Evolutionary conservation across 805 yeast species (phyloP), one percentile per base, ranked within the genome.

Genomic region (Tanozyma kutaoensis): DNA sequence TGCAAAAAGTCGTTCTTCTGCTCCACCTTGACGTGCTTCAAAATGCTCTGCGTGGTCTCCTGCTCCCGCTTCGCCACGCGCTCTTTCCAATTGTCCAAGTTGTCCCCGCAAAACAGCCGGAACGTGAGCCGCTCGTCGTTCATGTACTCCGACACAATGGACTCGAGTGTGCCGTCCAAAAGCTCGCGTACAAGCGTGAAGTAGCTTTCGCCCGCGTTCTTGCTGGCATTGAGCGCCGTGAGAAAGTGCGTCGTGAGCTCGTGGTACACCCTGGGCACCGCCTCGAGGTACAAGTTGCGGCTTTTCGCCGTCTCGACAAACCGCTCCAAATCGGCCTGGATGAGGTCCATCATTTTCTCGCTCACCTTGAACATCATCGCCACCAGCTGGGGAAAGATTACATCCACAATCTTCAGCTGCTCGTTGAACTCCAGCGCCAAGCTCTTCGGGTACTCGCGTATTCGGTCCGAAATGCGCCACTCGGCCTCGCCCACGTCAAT

Each of bases 1-100:
- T 73, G 55, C 30, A 77, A 57, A 28, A 77, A 64, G 38, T 76
- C 82, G 39, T 58, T 59, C 32, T 70, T 69, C 9, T 72, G 39
- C 33, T 59, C 64, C 8, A 46, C 66, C 33, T 55, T 51, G 17
- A 7, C 75, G 27, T 63, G 62, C 36, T 65, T 61, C 46, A 66
- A 51, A 19, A 72, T 56, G 24, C 48, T 53, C 23, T 57, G 51
- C 13, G 67, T 67, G 0, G 68, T 62, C 33, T 62, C 70, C 8
- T 49, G 53, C 34, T 71, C 76, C 24, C 64, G 46, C 28, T 55
- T 55, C 3, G 55, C 49, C 0, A 66, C 44, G 5, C 45, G 34
- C 9, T 37, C 35, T 13, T 51, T 52, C 66, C 66, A 60, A 12
- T 43, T 45, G 2, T 15, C 25, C 13, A 59, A 44, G 14, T 37